Percentiles rank a stretch among this genome's conserved stretches.
phyloP scores from a whole-genome alignment of 768 basidiomycete species.

The Cytidiella melzeri region DNA sequence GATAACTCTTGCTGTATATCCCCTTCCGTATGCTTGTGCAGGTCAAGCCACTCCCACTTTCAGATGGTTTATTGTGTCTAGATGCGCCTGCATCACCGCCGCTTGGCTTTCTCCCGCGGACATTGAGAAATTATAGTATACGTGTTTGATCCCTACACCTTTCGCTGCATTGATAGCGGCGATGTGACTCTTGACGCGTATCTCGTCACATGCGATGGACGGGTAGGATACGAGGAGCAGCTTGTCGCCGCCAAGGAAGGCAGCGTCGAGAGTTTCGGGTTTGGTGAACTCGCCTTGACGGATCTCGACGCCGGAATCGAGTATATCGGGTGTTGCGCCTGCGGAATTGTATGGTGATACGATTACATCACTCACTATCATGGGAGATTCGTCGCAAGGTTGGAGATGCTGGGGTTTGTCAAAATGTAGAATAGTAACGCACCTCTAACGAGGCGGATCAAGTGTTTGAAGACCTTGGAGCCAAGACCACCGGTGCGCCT shows the following conservation, averaged over 20 bases:
- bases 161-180: constrained; percentile 32
- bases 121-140: constrained; percentile 32
- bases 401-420: not conserved
- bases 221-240: constrained; percentile 31
- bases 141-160: constrained; percentile 24
- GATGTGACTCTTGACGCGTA: constrained; percentile 24
- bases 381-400: not conserved
- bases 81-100: constrained; percentile 28
- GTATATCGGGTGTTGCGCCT: constrained; percentile 18
- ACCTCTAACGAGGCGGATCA: constrained; percentile 24
- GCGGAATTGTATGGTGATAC: constrained; percentile 29
- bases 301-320: constrained; percentile 21
- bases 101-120: constrained; percentile 25
- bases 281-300: constrained; percentile 27
- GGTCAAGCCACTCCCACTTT: constrained; percentile 26
- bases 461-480: constrained; percentile 27
- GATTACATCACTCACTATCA: constrained; percentile 22
- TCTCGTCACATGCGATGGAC: constrained; percentile 25
- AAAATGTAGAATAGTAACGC: not conserved
- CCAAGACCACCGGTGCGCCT: constrained; percentile 32
- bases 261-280: constrained; percentile 25
- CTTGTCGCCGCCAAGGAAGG: constrained; percentile 29
- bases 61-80: constrained; percentile 28
- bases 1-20: constrained; percentile 28
- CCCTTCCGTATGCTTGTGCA: constrained; percentile 32